These are phyloP conservation scores for Leishmania tarentolae DNA, from an alignment of 208 protist species.

Conservation along the genomic window DNA sequence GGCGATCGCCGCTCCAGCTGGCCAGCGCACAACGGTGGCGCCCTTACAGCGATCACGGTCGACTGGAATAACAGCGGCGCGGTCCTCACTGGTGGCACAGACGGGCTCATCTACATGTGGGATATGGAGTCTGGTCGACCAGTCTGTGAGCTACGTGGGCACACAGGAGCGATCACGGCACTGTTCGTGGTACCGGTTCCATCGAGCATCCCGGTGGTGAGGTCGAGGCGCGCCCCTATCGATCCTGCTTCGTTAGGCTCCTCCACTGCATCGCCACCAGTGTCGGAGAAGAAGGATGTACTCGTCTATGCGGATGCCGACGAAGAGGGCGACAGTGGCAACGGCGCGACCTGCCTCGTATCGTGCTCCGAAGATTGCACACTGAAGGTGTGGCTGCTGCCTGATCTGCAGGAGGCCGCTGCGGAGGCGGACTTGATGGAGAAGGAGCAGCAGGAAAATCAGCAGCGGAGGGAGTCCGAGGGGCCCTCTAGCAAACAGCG, in stretches of 20 bases:
- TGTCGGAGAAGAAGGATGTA: constrained; percentile 35
- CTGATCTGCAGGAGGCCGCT: constrained; percentile 50
- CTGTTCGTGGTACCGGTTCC: constrained; percentile 36
- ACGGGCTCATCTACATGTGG: constrained; percentile 77
- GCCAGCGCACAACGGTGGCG: constrained; percentile 57
- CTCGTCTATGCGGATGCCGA: constrained; percentile 37
- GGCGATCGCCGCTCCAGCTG: constrained; percentile 57
- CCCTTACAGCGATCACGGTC: constrained; percentile 66
- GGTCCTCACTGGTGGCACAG: constrained; percentile 74
- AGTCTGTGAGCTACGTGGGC: constrained; percentile 65
- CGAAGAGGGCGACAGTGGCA: constrained; percentile 22
- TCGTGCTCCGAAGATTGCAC: constrained; percentile 63
- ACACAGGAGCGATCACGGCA: constrained; percentile 63
- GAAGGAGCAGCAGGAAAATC: constrained; percentile 42
- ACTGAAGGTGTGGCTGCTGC: constrained; percentile 72
- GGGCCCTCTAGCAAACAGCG: constrained; percentile 5
- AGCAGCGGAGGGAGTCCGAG: constrained; percentile 18
- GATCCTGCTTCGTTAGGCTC: not conserved
- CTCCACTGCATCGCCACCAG: not conserved
- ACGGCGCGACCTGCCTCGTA: constrained; percentile 36
- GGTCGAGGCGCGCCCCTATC: constrained; percentile 8
- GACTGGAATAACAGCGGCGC: constrained; percentile 27
- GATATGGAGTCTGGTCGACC: constrained; percentile 55
- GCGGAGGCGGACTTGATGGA: constrained; percentile 38
- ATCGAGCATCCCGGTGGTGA: constrained; percentile 20